Evolutionary conservation across 106 monocot genomes (phyloP), one percentile per base, ranked within the genome.

Genomic region (Narthecium ossifragum): DNA sequence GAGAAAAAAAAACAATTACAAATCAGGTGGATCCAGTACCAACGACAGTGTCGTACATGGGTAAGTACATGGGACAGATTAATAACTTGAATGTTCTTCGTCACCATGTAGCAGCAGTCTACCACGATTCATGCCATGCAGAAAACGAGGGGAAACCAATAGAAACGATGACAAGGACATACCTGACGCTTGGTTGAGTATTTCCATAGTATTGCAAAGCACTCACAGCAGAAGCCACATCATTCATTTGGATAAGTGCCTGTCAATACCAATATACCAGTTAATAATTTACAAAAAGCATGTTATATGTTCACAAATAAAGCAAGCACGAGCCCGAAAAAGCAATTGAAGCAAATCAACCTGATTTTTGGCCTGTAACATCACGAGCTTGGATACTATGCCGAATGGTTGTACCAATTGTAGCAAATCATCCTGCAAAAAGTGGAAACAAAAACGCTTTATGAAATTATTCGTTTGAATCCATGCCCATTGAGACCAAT

Each of bases 161-260:
- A n/a, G n/a, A n/a, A n/a, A n/a, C n/a, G n/a, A n/a, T n/a, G 57
- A 27, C 51, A 41, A 0, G 29, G 13, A 8, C 41, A 38, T 47
- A 78, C 78, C 78, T 68, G 5, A 73, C 57, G 64, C 46, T 50
- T 2, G 78, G 78, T 41, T 79, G 79, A 21, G 67, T 62, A 54
- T 1, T 60, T 0, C 49, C 28, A 24, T 69, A 79, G 55, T 79
- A 79, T 31, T 73, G 53, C 51, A 79, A 53, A 21, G 53, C 73
- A 34, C 21, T 51, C 6, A 73, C 52, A 30, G 79, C 57, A 30
- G 73, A 59, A 51, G 57, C 24, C 52, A 79, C 43, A 64, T 79
- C 79, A 23, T 69, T 45, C 79, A 79, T 69, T 41, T 79, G 79
- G 28, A 79, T 63, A 45, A 79, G 67, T 49, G 79, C 79, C 79